Conservation (phyloP, 148 eudicot species). For the Rhododendron ovatum region DNA sequence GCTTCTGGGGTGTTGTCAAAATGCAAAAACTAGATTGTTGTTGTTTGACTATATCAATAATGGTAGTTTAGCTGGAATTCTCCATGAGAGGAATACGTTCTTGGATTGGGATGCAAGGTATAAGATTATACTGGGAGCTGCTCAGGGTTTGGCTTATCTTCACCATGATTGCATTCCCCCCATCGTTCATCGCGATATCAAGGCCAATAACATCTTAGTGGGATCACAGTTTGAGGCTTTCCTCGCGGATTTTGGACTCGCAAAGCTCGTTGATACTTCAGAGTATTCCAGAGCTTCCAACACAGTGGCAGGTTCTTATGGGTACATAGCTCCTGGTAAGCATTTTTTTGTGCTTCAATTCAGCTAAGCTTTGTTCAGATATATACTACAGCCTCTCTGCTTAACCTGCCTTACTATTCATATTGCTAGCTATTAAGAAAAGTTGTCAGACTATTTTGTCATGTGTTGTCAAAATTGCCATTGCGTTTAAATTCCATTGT, state of each 20-base stretch:
- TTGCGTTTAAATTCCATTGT: background rate
- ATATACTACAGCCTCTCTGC: background rate
- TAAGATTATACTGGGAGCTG: conserved; percentile 34
- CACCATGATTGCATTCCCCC: conserved; percentile 44
- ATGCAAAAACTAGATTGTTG: conserved; percentile 27
- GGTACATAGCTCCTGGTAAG: conserved; percentile 46
- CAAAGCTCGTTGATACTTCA: conserved; percentile 24
- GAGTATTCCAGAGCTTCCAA: conserved; percentile 23
- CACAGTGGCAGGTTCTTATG: conserved; percentile 35
- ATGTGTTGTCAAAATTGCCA: too few species aligned
- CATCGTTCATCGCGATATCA: conserved; percentile 34
- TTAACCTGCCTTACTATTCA: too few species aligned
- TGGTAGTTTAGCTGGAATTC: conserved; percentile 32
- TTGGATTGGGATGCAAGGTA: conserved; percentile 43
- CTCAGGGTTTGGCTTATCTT: conserved; percentile 38
- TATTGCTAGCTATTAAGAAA: too few species aligned
- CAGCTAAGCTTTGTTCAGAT: background rate
- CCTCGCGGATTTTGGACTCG: conserved; percentile 40
- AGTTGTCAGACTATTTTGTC: too few species aligned
- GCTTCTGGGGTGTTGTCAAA: conserved; percentile 33
- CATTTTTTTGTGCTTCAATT: background rate
- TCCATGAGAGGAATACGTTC: conserved; percentile 24
- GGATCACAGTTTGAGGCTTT: conserved; percentile 34
- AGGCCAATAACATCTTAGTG: conserved; percentile 34
- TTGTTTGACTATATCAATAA: conserved; percentile 35